Evolutionary conservation across 2,329 filamentous ascomycete genomes (phyloP).

Genomic region (Xylariaceae sp.): DNA sequence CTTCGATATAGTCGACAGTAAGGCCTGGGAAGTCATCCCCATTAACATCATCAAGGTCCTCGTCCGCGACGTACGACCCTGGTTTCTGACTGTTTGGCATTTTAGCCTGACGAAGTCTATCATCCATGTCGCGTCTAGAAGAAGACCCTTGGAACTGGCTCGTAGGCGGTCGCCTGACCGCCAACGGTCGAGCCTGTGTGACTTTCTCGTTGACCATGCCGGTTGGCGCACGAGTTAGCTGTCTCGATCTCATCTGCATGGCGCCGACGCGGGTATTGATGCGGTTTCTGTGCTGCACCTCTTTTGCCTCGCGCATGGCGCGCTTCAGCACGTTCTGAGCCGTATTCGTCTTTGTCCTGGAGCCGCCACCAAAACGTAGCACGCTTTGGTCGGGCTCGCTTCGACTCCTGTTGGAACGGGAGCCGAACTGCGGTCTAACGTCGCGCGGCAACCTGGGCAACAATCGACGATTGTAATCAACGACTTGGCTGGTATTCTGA

Average conservation of each 20-base stretch:
- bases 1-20: constrained; percentile 25
- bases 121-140: constrained; percentile 28
- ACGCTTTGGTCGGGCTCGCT: constrained; percentile 27
- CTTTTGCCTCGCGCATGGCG: constrained; percentile 51
- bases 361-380: constrained; percentile 43
- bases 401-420: constrained; percentile 14
- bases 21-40: constrained; percentile 20
- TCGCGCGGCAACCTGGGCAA: constrained; percentile 41
- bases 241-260: constrained; percentile 32
- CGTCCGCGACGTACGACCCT: constrained; percentile 39
- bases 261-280: constrained; percentile 39
- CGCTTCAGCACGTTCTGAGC: constrained; percentile 52
- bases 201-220: constrained; percentile 51
- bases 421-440: constrained; percentile 23
- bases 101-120: constrained; percentile 36
- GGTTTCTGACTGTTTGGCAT: constrained; percentile 19
- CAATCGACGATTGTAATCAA: constrained; percentile 40
- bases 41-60: constrained; percentile 27
- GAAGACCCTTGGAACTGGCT: constrained; percentile 9
- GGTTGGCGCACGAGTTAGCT: constrained; percentile 46
- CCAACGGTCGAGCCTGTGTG: constrained; percentile 35
- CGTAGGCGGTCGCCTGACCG: constrained; percentile 21
- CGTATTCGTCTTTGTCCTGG: constrained; percentile 47
- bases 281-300: constrained; percentile 46
- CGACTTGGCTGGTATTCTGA: constrained; percentile 52